Conservation (phyloP, 2,329 filamentous ascomycete genomes). For the Neofusicoccum parvum region DNA sequence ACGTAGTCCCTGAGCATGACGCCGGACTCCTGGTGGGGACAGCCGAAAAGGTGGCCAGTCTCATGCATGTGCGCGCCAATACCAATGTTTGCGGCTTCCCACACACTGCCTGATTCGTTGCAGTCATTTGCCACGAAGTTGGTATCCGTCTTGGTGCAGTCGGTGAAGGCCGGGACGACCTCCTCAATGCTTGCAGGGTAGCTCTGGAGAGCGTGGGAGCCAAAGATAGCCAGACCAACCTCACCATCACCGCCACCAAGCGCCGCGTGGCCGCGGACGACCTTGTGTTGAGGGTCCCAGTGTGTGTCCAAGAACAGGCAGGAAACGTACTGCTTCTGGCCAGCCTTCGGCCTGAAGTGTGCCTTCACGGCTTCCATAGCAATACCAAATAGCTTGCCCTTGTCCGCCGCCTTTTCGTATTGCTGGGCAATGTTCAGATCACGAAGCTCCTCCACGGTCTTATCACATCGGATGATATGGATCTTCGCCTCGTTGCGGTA, state of each 20-base stretch:
- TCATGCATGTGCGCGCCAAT: constrained; percentile 94
- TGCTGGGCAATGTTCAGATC: constrained; percentile 80
- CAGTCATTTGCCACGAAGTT: constrained; percentile 80
- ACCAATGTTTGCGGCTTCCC: constrained; percentile 93
- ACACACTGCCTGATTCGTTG: constrained; percentile 84
- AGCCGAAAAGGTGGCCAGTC: constrained; percentile 86
- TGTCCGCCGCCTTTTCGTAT: constrained; percentile 67
- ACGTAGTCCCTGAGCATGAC: constrained; percentile 91
- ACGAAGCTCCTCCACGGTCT: constrained; percentile 81
- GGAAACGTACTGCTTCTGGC: constrained; percentile 86
- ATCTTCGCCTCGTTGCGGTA: constrained; percentile 92
- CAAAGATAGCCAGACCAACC: constrained; percentile 83
- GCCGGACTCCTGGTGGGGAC: constrained; percentile 85
- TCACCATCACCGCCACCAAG: constrained; percentile 75
- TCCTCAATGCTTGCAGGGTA: constrained; percentile 90
- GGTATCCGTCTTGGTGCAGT: constrained; percentile 87
- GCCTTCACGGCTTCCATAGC: constrained; percentile 75
- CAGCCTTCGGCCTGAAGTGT: constrained; percentile 72
- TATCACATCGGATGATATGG: constrained; percentile 79
- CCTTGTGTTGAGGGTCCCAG: constrained; percentile 74
- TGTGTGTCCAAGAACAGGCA: constrained; percentile 84
- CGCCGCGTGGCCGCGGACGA: constrained; percentile 78
- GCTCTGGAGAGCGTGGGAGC: constrained; percentile 87
- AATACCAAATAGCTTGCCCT: constrained; percentile 74
- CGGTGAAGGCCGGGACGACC: constrained; percentile 82